Evolutionary conservation across 495 filamentous ascomycete genomes (phyloP), one percentile per base, ranked within the genome.

Genomic region (Diplogelasinospora grovesii): DNA sequence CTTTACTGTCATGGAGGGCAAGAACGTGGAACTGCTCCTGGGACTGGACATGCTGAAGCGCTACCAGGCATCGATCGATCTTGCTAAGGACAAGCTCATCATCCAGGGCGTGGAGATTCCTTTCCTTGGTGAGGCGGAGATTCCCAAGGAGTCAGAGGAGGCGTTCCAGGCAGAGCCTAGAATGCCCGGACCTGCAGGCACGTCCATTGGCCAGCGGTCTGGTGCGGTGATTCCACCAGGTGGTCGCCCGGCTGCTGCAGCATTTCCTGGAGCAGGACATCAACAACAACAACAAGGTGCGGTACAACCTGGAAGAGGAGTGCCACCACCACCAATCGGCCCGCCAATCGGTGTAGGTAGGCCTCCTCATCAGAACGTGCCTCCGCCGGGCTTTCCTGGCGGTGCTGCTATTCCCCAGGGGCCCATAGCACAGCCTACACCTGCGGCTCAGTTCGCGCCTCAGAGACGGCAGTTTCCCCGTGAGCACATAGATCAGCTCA

Each of bases 1-100:
- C 34, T 99, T 99, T 63, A 97, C 93, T n/a, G 92, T 99, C 48
- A 96, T 99, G 92, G 92, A 99, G 64, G 92, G 92, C 24, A 99
- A 97, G 63, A 80, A 85, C 43, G 92, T 97, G n/a, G 92, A 97
- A 52, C 70, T 99, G 8, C 75, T 99, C 6, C 73, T 99, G 8
- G 92, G 92, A 5, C 68, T 99, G 31, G 92, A 99, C 58, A 99
- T 99, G 85, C 68, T 97, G 36, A 94, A 88, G 61, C 76, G 93
- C 22, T 86, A 95, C 59, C 90, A 94, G 62, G 92, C 90, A 3
- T 85, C 74, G 43, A 87, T 99, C 48, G 93, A 99, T 54, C 76
- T 99, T 7, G 69, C 73, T 45, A 81, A 78, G 53, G 82, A 83
- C 44, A 81, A 78, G 22, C 74, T 99, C 13, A 68, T 90, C 22